phyloP scores from a whole-genome alignment of 2,329 filamentous ascomycete species.

The Hymenoscyphus repandus region DNA sequence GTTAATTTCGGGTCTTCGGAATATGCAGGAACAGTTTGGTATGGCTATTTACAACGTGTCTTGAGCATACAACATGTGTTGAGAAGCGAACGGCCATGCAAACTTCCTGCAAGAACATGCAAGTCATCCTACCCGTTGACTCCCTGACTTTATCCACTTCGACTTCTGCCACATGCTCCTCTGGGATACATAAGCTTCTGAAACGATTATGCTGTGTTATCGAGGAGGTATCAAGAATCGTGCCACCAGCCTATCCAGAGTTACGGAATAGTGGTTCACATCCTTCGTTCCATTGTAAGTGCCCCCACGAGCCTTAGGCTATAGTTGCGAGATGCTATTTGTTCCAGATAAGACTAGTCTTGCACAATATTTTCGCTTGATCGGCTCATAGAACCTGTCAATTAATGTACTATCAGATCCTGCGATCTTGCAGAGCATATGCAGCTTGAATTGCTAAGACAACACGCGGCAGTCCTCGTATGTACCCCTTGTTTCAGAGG shows the following conservation, averaged over 20 bases:
- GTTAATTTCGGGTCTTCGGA: slow-evolving; percentile 5
- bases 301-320: not conserved
- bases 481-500: slow-evolving; percentile 9
- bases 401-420: not conserved
- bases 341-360: not conserved
- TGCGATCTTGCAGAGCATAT: not conserved
- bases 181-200: slow-evolving; percentile 9
- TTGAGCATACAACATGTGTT: slow-evolving; percentile 3
- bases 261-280: not conserved
- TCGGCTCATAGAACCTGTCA: not conserved
- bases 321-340: slow-evolving; percentile 1
- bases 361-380: not conserved
- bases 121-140: slow-evolving; percentile 10
- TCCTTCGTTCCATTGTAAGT: not conserved
- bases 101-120: slow-evolving; percentile 19
- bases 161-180: slow-evolving; percentile 7
- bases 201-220: slow-evolving; percentile 15
- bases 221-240: slow-evolving; percentile 3
- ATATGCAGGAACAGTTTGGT: slow-evolving; percentile 10
- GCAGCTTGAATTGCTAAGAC: not conserved
- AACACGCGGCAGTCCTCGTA: not conserved
- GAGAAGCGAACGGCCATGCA: not conserved
- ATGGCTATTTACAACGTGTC: slow-evolving; percentile 5
- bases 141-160: slow-evolving; percentile 12
- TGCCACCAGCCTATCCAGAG: slow-evolving; percentile 11